A percentile compares a stretch with the other conserved stretches of the same genome.
phyloP scores from a whole-genome alignment of 805 yeast genomes.

The Candida insectalens region DNA sequence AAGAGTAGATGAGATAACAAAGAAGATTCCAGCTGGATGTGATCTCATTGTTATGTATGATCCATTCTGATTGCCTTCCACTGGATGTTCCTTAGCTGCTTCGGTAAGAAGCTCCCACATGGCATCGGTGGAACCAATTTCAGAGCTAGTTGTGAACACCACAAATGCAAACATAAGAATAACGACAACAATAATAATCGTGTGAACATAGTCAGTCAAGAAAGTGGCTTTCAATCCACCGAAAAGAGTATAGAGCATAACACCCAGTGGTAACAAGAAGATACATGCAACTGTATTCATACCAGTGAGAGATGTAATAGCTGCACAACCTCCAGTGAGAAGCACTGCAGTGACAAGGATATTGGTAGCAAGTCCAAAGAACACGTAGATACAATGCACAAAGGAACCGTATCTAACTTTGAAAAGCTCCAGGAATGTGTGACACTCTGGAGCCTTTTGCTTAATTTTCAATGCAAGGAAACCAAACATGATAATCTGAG shows the following conservation, averaged over 20 bases:
- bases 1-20: conserved; percentile 81
- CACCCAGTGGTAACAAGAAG: conserved; percentile 75
- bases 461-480: conserved; percentile 83
- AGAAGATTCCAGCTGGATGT: conserved; percentile 77
- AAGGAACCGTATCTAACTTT: conserved; percentile 70
- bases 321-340: conserved; percentile 83
- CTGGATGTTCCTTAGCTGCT: conserved; percentile 53
- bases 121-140: conserved; percentile 71
- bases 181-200: conserved; percentile 70
- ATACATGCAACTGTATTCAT: conserved; percentile 71
- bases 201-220: conserved; percentile 71
- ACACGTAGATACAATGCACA: conserved; percentile 62
- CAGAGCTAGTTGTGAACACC: conserved; percentile 59
- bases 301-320: conserved; percentile 72
- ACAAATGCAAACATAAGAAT: conserved; percentile 75
- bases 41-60: conserved; percentile 85
- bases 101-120: conserved; percentile 67
- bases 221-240: conserved; percentile 84
- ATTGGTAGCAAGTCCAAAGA: conserved; percentile 82
- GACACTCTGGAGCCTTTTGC: conserved; percentile 84
- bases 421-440: conserved; percentile 81
- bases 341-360: conserved; percentile 89
- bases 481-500: conserved; percentile 80
- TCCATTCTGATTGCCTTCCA: conserved; percentile 75
- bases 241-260: conserved; percentile 60